Evolutionary conservation across 2,329 filamentous ascomycete genomes (phyloP).

Genomic region (Paracoccidioides lutzii): DNA sequence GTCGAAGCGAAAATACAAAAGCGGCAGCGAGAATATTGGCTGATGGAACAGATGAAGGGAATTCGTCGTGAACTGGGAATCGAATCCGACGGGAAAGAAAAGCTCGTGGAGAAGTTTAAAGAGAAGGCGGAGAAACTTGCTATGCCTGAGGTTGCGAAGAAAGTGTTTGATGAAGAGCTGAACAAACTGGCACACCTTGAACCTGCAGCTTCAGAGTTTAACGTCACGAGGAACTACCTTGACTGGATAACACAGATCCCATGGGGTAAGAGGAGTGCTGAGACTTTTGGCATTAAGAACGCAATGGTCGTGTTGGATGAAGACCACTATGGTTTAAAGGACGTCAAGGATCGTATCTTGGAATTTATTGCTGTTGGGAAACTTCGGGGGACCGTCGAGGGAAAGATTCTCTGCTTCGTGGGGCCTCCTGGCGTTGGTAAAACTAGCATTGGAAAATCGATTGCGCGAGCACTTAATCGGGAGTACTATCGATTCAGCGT

Average conservation of each 20-base stretch:
- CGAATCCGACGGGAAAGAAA: slow-evolving; percentile 96
- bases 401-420: slow-evolving; percentile 96
- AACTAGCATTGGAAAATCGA: slow-evolving; percentile 97
- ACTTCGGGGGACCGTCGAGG: slow-evolving; percentile 88
- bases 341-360: slow-evolving; percentile 95
- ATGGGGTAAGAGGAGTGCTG: slow-evolving; percentile 87
- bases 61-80: slow-evolving; percentile 91
- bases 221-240: slow-evolving; percentile 93
- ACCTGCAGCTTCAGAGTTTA: slow-evolving; percentile 92
- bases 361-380: slow-evolving; percentile 99
- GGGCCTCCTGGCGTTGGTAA: slow-evolving; percentile 96
- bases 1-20: slow-evolving; percentile 97
- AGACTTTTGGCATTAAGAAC: slow-evolving; percentile 92
- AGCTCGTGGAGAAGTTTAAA: slow-evolving; percentile 92
- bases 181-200: slow-evolving; percentile 95
- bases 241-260: slow-evolving; percentile 98
- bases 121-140: slow-evolving; percentile 86
- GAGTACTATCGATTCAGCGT: slow-evolving; percentile 99
- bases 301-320: slow-evolving; percentile 85
- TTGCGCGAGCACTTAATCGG: slow-evolving; percentile 82
- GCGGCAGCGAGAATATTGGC: slow-evolving; percentile 91
- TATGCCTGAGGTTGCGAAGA: slow-evolving; percentile 93
- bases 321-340: slow-evolving; percentile 91
- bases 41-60: slow-evolving; percentile 99
- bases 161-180: slow-evolving; percentile 95